A percentile compares a stretch with the other conserved stretches of the same genome.
These are phyloP conservation scores for Candida pseudofarinosa DNA, from an alignment of 805 yeast species.

Conservation along the genomic window DNA sequence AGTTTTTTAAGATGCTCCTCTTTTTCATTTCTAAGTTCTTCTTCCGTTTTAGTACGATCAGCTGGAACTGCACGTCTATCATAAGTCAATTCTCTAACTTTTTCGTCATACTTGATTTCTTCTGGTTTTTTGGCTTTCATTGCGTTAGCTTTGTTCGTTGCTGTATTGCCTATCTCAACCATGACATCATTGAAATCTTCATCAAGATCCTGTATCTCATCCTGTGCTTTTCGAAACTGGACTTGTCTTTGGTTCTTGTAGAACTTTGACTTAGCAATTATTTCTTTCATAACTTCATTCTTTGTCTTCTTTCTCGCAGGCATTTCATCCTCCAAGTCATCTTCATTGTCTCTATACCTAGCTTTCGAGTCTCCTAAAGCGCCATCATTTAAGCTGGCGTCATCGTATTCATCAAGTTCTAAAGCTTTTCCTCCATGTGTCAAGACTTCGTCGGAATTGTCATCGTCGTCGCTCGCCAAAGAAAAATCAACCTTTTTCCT, in stretches of 20 bases:
- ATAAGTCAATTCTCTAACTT: slow-evolving; percentile 60
- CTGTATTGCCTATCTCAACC: slow-evolving; percentile 41
- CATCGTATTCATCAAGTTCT: slow-evolving; percentile 35
- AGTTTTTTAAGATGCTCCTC: slow-evolving; percentile 56
- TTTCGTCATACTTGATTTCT: slow-evolving; percentile 56
- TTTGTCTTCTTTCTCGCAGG: slow-evolving; percentile 61
- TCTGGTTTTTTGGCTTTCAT: slow-evolving; percentile 33
- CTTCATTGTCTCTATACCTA: slow-evolving; percentile 39
- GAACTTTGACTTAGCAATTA: slow-evolving; percentile 77
- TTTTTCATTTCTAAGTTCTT: slow-evolving; percentile 60
- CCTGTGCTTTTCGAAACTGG: slow-evolving; percentile 56
- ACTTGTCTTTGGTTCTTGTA: slow-evolving; percentile 73
- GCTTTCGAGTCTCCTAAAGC: slow-evolving; percentile 17
- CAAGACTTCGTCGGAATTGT: slow-evolving; percentile 43
- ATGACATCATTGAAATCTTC: slow-evolving; percentile 70
- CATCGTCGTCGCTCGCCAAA: slow-evolving; percentile 72
- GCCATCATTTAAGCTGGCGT: background rate
- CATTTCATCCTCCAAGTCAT: slow-evolving; percentile 16
- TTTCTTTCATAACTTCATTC: slow-evolving; percentile 82
- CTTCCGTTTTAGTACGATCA: slow-evolving; percentile 75
- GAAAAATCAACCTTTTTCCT: slow-evolving; percentile 46
- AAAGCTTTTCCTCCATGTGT: slow-evolving; percentile 80
- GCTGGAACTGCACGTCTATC: slow-evolving; percentile 79
- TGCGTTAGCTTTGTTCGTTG: slow-evolving; percentile 16
- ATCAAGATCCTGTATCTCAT: slow-evolving; percentile 62